Evolutionary conservation across 177 flowering plant species (phyloP).

Genomic region (Vitis hybrid): DNA sequence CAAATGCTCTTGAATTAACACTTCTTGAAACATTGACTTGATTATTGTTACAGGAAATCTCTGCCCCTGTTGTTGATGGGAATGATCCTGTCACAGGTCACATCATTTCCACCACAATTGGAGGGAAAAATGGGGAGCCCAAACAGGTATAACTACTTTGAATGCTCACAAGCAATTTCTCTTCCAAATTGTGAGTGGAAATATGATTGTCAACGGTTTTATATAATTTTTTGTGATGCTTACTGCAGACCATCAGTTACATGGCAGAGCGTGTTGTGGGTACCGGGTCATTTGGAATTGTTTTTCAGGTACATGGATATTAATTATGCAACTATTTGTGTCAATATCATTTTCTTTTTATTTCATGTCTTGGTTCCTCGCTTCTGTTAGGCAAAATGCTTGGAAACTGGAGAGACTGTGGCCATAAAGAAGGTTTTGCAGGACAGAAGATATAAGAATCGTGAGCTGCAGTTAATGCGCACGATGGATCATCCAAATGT

Average conservation of each 20-base stretch:
- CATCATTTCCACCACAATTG: constrained; percentile 72
- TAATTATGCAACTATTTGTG: neutral
- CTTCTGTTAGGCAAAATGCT: constrained; percentile 46
- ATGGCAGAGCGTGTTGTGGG: constrained; percentile 65
- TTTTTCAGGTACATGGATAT: constrained; percentile 36
- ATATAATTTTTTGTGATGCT: constrained; percentile 6
- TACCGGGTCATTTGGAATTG: constrained; percentile 55
- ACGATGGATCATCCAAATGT: constrained; percentile 63
- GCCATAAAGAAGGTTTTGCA: constrained; percentile 58
- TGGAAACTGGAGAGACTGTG: constrained; percentile 57
- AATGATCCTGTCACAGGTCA: constrained; percentile 62
- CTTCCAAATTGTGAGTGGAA: neutral
- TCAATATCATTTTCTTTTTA: neutral
- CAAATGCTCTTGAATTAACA: too few relatives aligned
- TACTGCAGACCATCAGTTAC: constrained; percentile 50
- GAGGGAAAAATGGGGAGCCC: constrained; percentile 78
- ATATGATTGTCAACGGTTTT: neutral
- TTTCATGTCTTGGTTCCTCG: neutral
- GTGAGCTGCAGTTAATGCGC: constrained; percentile 51
- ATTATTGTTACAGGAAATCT: constrained; percentile 43
- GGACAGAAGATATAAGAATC: constrained; percentile 53
- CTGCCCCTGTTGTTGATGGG: constrained; percentile 52
- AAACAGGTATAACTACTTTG: constrained; percentile 45
- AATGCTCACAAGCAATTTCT: too few relatives aligned
- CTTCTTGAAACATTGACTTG: neutral